A percentile compares a stretch with the other conserved stretches of the same genome.
Evolutionary conservation across 1,284 basidiomycete species (phyloP).

Genomic region (Phenoliferia sp.): DNA sequence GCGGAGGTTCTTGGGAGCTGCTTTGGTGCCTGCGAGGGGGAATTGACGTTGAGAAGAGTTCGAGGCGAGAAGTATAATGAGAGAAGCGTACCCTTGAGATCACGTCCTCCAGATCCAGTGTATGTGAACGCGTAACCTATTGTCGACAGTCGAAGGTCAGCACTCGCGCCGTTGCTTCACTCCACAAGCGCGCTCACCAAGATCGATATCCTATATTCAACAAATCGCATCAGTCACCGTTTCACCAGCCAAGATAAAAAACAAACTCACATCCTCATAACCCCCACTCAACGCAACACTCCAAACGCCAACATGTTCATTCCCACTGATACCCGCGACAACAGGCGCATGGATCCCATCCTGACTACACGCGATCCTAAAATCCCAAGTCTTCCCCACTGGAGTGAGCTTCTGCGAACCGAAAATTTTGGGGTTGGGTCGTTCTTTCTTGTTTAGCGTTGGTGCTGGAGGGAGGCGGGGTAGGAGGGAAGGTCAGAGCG

Average conservation of each 20-base stretch:
- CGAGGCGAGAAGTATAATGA: slow-evolving; percentile 46
- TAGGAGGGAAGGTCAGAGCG: too few relatives aligned
- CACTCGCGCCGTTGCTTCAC: too few relatives aligned
- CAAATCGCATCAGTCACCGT: not conserved
- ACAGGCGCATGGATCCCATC: slow-evolving; percentile 50
- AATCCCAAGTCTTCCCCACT: slow-evolving; percentile 32
- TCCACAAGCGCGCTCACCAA: too few relatives aligned
- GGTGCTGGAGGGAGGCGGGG: too few relatives aligned
- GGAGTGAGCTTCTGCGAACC: slow-evolving; percentile 21
- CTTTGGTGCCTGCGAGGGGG: slow-evolving; percentile 17
- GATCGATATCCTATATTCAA: not conserved
- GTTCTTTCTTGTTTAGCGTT: not conserved
- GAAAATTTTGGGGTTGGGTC: slow-evolving; percentile 41
- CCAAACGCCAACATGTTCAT: slow-evolving; percentile 59
- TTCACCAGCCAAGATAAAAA: not conserved
- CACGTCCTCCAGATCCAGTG: slow-evolving; percentile 59
- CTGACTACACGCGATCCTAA: slow-evolving; percentile 30
- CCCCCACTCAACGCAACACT: slow-evolving; percentile 70
- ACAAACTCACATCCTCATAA: slow-evolving; percentile 71
- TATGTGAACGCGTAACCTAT: slow-evolving; percentile 11
- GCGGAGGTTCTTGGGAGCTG: slow-evolving; percentile 55
- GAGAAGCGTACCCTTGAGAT: slow-evolving; percentile 63
- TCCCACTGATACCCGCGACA: slow-evolving; percentile 69
- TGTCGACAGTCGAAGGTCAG: not conserved
- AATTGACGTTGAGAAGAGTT: too few relatives aligned